A percentile compares a stretch with the other conserved stretches of the same genome.
phyloP scores from a whole-genome alignment of 2,329 filamentous ascomycete genomes.

The Neofusicoccum kwambonambiense region DNA sequence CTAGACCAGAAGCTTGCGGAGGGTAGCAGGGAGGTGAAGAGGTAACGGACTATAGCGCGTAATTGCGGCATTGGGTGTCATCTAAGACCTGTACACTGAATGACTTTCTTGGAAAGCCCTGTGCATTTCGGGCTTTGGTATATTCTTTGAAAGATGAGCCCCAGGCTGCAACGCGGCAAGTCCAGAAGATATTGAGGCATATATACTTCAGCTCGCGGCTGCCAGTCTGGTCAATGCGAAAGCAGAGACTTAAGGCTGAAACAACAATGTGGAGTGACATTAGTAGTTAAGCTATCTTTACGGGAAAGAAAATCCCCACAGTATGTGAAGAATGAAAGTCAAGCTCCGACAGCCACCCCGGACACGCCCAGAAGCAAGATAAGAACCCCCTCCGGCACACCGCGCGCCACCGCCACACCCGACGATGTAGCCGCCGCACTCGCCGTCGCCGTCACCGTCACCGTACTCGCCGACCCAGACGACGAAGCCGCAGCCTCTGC shows the following conservation, averaged over 20 bases:
- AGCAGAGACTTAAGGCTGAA: too few species aligned
- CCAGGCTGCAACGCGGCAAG: too few species aligned
- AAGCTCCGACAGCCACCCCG: background rate
- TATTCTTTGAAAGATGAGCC: accelerated
- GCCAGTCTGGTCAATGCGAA: too few species aligned
- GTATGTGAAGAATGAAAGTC: background rate
- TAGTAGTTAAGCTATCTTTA: too few species aligned
- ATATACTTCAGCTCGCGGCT: too few species aligned
- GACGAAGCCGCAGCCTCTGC: background rate
- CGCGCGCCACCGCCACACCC: background rate
- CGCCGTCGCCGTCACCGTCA: background rate
- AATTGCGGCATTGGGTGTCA: too few species aligned
- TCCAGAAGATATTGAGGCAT: too few species aligned
- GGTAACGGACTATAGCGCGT: background rate
- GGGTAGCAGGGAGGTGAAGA: background rate
- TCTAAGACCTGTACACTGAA: too few species aligned
- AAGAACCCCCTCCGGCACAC: background rate
- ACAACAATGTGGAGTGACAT: too few species aligned
- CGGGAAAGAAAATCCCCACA: too few species aligned
- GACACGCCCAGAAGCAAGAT: background rate
- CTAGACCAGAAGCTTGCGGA: background rate
- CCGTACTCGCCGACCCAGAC: background rate
- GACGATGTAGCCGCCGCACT: background rate
- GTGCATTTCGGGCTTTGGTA: too few species aligned
- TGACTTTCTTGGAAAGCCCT: too few species aligned